phyloP scores from a whole-genome alignment of 2,329 filamentous ascomycete genomes.

The Aaosphaeria arxii region DNA sequence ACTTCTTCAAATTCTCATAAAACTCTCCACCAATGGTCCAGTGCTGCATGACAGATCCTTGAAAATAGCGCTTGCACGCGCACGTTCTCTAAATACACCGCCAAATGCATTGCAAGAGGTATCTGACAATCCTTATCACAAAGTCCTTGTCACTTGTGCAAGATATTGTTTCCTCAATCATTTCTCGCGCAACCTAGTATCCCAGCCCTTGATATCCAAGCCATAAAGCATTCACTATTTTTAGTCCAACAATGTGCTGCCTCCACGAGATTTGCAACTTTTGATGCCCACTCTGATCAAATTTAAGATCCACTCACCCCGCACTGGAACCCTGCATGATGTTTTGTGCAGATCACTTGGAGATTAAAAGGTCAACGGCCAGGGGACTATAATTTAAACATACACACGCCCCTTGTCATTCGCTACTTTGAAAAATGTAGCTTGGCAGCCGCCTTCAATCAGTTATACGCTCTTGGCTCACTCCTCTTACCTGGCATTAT shows the following conservation, averaged over 20 bases:
- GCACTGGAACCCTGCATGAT: constrained; percentile 1
- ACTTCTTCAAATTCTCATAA: too few relatives aligned
- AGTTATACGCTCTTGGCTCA: constrained; percentile 1
- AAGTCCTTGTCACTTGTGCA: too few relatives aligned
- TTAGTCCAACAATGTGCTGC: neutral
- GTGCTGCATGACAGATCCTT: too few relatives aligned
- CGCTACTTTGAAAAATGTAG: constrained; percentile 1
- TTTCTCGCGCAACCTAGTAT: too few relatives aligned
- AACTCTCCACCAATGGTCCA: too few relatives aligned
- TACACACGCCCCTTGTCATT: neutral
- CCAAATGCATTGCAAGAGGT: too few relatives aligned
- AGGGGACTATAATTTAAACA: constrained; percentile 1
- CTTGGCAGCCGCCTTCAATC: constrained; percentile 2
- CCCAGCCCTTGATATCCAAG: too few relatives aligned
- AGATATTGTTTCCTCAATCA: too few relatives aligned
- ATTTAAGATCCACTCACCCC: neutral
- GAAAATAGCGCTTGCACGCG: too few relatives aligned
- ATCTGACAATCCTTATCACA: too few relatives aligned
- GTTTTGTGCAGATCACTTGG: neutral
- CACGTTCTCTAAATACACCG: too few relatives aligned
- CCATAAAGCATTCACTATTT: too few relatives aligned
- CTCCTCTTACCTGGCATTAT: neutral
- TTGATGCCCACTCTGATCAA: neutral
- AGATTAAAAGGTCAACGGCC: neutral
- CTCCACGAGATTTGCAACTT: neutral